A percentile compares a stretch with the other conserved stretches of the same genome.
These are phyloP conservation scores for Salix purpurea DNA, from an alignment of 345 rosid species.

Conservation along the genomic window DNA sequence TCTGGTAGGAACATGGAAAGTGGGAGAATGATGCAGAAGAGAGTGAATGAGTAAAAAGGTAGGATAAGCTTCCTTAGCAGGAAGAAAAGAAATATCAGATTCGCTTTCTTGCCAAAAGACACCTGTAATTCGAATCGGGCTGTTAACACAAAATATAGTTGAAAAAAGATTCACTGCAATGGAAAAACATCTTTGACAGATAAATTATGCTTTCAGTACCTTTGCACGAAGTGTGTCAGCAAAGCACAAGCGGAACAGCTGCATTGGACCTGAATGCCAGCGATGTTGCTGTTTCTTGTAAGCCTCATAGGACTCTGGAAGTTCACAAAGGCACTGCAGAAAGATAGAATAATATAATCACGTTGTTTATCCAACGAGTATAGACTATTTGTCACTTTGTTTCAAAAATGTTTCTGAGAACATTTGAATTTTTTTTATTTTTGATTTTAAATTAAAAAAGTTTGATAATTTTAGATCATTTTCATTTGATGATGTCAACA, in stretches of 20 bases:
- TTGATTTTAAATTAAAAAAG: too few species aligned
- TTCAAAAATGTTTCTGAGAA: not conserved
- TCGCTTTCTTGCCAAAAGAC: slow-evolving; percentile 64
- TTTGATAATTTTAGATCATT: too few species aligned
- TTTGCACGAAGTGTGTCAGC: slow-evolving; percentile 64
- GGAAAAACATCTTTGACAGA: not conserved
- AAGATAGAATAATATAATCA: not conserved
- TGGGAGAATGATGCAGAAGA: slow-evolving; percentile 90
- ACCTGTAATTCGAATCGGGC: slow-evolving; percentile 40
- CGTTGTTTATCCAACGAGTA: not conserved
- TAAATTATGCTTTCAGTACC: slow-evolving; percentile 31
- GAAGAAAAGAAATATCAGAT: slow-evolving; percentile 83
- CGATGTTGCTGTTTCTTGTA: slow-evolving; percentile 93
- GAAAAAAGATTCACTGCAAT: not conserved
- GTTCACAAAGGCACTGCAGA: slow-evolving; percentile 83
- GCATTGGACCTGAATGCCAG: slow-evolving; percentile 99
- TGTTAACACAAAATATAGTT: not conserved
- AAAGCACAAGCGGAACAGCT: slow-evolving; percentile 76
- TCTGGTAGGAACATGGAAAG: slow-evolving; percentile 87
- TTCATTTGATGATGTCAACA: too few species aligned
- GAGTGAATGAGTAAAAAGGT: slow-evolving; percentile 91
- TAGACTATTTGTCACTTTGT: not conserved
- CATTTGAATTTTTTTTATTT: too few species aligned
- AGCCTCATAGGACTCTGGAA: slow-evolving; percentile 94
- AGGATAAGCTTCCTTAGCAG: slow-evolving; percentile 78